phyloP scores from a whole-genome alignment of 2,329 filamentous ascomycete genomes.

The Talaromyces marneffei region DNA sequence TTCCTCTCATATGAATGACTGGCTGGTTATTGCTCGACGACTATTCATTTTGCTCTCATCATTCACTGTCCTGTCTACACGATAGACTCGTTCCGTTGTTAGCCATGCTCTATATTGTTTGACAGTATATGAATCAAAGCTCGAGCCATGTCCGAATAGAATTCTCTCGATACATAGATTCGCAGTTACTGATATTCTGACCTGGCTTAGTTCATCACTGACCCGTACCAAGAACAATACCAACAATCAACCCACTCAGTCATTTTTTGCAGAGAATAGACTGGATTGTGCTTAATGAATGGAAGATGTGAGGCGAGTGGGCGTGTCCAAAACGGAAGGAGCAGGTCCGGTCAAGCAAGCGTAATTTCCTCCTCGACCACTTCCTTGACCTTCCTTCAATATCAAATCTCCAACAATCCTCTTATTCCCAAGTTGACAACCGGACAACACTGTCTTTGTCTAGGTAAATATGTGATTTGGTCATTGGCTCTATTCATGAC shows the following conservation, averaged over 20 bases:
- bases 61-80: neutral
- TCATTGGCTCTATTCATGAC: neutral
- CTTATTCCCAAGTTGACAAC: neutral
- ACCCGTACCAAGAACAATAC: too few relatives aligned
- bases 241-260: neutral
- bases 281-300: too few relatives aligned
- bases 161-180: neutral
- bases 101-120: neutral
- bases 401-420: neutral
- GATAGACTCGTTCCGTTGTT: neutral
- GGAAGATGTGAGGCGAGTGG: neutral
- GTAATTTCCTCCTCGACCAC: neutral
- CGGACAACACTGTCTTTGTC: neutral
- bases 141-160: neutral
- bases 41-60: neutral
- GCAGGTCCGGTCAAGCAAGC: neutral
- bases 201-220: neutral
- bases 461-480: neutral
- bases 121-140: neutral
- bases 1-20: neutral
- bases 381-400: neutral
- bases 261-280: neutral
- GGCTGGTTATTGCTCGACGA: neutral
- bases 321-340: neutral
- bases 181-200: neutral